Base-by-base conservation (phyloP, 352 stramenopile genomes). In the Elongisporangium prolatum region DNA sequence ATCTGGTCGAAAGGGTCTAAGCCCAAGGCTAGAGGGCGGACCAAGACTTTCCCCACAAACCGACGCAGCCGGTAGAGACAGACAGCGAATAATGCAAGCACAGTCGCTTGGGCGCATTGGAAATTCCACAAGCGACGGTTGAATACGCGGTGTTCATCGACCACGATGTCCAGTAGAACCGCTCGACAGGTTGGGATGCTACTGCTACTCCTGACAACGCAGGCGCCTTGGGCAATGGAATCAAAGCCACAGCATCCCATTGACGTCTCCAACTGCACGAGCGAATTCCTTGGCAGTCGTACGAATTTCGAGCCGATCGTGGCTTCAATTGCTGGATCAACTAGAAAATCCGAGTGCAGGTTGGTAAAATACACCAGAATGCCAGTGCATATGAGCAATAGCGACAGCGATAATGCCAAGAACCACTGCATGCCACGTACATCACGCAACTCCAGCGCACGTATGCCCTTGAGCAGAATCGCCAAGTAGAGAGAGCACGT, bases 211-310 rank as follows among this genome's bases (percentile, higher is more conserved):
- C 13, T 8, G 20, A 18, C 8, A 7, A 76, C 17, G 11, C 74
- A 84, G 0, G 64, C 52, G 8, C 74, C 74, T 63, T 88, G 71
- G 1, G 61, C 17, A 2, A 25, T 69, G 6, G 48, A 24, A 8
- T 61, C 61, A 38, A 80, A 84, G 14, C 77, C 77, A 18, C 77
- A 88, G 48, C 77, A 88, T 13, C 59, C 59, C 56, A 88, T 71
- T 18, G 57, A 55, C 37, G 74, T 68, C 52, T 88, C 77, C 3
- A 88, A n/a, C 2, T 50, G 21, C 10, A 82, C 40, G 13, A 77
- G 50, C 4, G 24, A 57, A 1, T 61, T 58, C 0, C 54, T 48
- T 3, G 73, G 47, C 7, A 85, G 47, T 0, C 47, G 51, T 16
- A 71, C 40, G 34, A 73, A 85, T 21, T 70, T 75, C 0, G 53